phyloP scores from a whole-genome alignment of 2,329 filamentous ascomycete genomes.

The Pestalotiopsis fici region DNA sequence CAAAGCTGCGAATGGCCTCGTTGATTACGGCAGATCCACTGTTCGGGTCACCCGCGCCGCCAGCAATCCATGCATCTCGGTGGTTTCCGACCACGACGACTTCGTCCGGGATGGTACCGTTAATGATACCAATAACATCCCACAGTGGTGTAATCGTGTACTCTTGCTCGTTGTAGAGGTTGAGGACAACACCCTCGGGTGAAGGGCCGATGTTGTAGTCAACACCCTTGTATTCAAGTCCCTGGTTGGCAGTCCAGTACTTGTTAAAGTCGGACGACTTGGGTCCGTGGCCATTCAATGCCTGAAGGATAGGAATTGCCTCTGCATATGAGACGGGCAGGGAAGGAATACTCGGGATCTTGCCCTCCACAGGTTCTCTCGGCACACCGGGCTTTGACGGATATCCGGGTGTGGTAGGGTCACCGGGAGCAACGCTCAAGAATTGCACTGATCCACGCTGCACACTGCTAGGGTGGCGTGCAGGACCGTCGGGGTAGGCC shows the following conservation, averaged over 20 bases:
- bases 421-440: conserved; percentile 67
- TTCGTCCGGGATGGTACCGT: conserved; percentile 81
- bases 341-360: conserved; percentile 84
- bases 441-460: conserved; percentile 88
- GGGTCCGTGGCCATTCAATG: conserved; percentile 86
- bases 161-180: conserved; percentile 77
- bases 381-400: conserved; percentile 88
- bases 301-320: conserved; percentile 82
- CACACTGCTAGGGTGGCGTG: conserved; percentile 83
- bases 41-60: conserved; percentile 80
- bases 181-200: conserved; percentile 69
- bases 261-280: conserved; percentile 72
- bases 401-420: conserved; percentile 93
- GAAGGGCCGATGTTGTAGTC: conserved; percentile 85
- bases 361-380: conserved; percentile 67
- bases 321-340: conserved; percentile 88
- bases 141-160: conserved; percentile 82
- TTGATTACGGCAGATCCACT: conserved; percentile 79
- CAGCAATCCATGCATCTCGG: conserved; percentile 85
- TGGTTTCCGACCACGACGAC: conserved; percentile 92
- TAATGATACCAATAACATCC: conserved; percentile 92
- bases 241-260: conserved; percentile 70
- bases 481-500: conserved; percentile 82
- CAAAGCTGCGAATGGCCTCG: conserved; percentile 75
- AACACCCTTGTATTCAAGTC: conserved; percentile 77